Conservation (phyloP, 192 early-diverging fungal species). For the Podila horticola region DNA sequence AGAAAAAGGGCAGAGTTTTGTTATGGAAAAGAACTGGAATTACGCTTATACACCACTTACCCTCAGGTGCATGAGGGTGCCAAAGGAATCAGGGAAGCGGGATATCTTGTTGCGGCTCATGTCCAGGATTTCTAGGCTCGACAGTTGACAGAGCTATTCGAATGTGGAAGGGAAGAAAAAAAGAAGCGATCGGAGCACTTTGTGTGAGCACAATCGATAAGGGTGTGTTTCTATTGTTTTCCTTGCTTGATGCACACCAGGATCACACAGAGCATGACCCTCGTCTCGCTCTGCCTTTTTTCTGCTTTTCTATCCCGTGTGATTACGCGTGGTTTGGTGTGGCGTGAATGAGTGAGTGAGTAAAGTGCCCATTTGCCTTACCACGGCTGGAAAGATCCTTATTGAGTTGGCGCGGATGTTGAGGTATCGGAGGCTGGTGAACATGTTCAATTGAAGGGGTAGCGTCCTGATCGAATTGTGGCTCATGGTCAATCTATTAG, state of each 20-base stretch:
- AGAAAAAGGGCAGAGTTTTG: neutral
- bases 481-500: slow-evolving; percentile 48
- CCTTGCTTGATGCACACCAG: too few relatives aligned
- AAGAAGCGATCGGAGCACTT: neutral
- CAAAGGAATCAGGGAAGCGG: slow-evolving; percentile 48
- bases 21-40: neutral
- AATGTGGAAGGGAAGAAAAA: neutral
- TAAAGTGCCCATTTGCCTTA: slow-evolving; percentile 10
- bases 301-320: neutral
- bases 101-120: slow-evolving; percentile 56
- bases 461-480: slow-evolving; percentile 49
- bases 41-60: slow-evolving; percentile 12
- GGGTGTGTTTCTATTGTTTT: too few relatives aligned
- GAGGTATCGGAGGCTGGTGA: slow-evolving; percentile 50
- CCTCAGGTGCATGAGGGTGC: slow-evolving; percentile 49
- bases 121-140: slow-evolving; percentile 53
- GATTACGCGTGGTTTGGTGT: too few relatives aligned
- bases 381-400: slow-evolving; percentile 51
- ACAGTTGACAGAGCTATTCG: slow-evolving; percentile 49
- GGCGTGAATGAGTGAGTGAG: too few relatives aligned
- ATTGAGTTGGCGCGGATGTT: slow-evolving; percentile 52
- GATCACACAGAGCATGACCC: neutral
- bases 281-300: neutral
- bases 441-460: slow-evolving; percentile 52
- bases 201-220: neutral